phyloP scores from a whole-genome alignment of 192 early-diverging fungal species.

The Phlyctochytrium bullatum region DNA sequence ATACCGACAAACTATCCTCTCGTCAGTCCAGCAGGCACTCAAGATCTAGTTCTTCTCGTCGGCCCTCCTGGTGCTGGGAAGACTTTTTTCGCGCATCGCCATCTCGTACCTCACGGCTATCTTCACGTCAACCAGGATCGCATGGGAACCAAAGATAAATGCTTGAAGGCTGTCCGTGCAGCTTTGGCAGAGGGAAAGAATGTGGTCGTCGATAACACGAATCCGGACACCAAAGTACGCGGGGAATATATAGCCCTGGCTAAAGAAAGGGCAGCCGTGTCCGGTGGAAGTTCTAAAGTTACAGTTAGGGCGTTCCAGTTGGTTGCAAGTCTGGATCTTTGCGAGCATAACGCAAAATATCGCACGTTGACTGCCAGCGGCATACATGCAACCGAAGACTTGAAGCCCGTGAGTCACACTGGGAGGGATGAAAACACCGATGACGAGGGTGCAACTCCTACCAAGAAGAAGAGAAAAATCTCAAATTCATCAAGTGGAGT shows the following conservation, averaged over 20 bases:
- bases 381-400: not conserved
- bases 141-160: slow-evolving; percentile 74
- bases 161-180: slow-evolving; percentile 53
- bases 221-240: slow-evolving; percentile 62
- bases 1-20: not conserved
- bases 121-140: slow-evolving; percentile 81
- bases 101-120: slow-evolving; percentile 64
- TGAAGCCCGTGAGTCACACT: too few relatives aligned
- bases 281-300: slow-evolving; percentile 19
- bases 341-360: slow-evolving; percentile 77
- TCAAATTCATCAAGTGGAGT: too few relatives aligned
- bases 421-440: not conserved
- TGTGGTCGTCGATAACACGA: slow-evolving; percentile 88
- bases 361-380: slow-evolving; percentile 48
- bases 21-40: slow-evolving; percentile 7
- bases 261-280: slow-evolving; percentile 26
- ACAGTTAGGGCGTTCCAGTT: slow-evolving; percentile 67
- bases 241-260: slow-evolving; percentile 65
- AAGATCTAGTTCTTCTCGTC: slow-evolving; percentile 68
- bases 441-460: slow-evolving; percentile 3
- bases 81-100: slow-evolving; percentile 64
- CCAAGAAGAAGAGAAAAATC: too few relatives aligned
- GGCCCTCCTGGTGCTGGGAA: slow-evolving; percentile 87
- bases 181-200: slow-evolving; percentile 50
- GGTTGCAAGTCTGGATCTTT: slow-evolving; percentile 48